Base-by-base conservation (phyloP, 495 filamentous ascomycete genomes). In the Neurospora tetrasperma region DNA sequence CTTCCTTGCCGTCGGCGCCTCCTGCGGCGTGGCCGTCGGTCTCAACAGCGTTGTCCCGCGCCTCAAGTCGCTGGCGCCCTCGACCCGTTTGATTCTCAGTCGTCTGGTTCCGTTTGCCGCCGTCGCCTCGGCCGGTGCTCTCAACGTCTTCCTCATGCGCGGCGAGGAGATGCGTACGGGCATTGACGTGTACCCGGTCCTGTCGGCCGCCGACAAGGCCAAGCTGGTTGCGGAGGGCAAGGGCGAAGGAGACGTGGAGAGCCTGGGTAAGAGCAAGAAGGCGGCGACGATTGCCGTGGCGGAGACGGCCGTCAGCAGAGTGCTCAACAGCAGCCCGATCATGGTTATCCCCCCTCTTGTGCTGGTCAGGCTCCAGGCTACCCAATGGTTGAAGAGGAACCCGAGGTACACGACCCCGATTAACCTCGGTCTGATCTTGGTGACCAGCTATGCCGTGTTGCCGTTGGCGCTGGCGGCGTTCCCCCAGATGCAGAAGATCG, bases 61-160 rank as follows among this genome's bases (percentile, higher is more conserved):
- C n/a, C 84, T 99, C 12, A 93, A 90, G 80, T 84, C 88, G 71
- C 80, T 97, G 20, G 89, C 89, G 23, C 93, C 93, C 1, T 88
- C 87, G 42, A 90, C 93, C 16, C 88, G 89, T 70, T 86, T 91
- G 12, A 89, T 94, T 39, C 88, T 97, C 20, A 86, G 88, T 66
- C 89, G 96, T 1, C 88, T 99, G 14, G 94, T 99, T 14, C 96
- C 96, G 39, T 99, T 99, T 78, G 96, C 94, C 0, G 96, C 96
- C 9, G 96, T 99, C 5, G 94, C 94, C 14, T 91, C 88, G 71
- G 96, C 96, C 3, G 93, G 92, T 73, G 93, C 91, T 2, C 85
- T 99, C 59, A 99, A 99, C 80, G 96, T 98, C 42, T 95, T 97
- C 84, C 86, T 99, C 73, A 99, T 99, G 96, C 92, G 96, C 75